phyloP scores from a whole-genome alignment of 768 basidiomycete genomes.

The Candolleomyces efflorescens region DNA sequence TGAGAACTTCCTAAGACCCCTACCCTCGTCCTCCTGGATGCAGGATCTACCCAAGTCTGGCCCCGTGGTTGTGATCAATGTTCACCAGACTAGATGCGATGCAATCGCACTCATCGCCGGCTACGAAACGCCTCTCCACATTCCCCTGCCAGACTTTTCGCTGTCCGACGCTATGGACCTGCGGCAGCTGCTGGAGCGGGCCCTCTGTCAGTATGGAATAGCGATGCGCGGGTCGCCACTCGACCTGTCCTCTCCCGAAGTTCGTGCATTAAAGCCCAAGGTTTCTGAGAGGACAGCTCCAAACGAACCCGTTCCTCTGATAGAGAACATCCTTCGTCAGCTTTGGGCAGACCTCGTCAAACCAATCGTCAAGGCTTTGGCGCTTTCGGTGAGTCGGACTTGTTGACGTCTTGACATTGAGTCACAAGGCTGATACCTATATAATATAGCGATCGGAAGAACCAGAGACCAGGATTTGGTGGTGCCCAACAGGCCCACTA shows the following conservation, averaged over 20 bases:
- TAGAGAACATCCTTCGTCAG: neutral
- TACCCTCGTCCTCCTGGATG: neutral
- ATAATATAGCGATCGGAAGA: neutral
- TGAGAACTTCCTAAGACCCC: slow-evolving; percentile 18
- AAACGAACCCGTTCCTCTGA: neutral
- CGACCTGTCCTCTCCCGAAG: neutral
- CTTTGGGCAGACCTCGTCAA: neutral
- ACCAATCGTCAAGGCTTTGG: slow-evolving; percentile 2
- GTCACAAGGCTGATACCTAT: neutral
- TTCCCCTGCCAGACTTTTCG: slow-evolving; percentile 1
- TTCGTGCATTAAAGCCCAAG: neutral
- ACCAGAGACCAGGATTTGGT: slow-evolving; percentile 2
- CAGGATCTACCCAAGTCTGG: slow-evolving; percentile 12
- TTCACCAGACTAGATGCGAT: slow-evolving; percentile 28
- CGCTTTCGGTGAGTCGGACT: neutral
- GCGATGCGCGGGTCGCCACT: neutral
- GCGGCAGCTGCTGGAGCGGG: neutral
- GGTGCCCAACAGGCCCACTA: slow-evolving; percentile 8
- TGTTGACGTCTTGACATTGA: neutral
- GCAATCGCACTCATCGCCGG: slow-evolving; percentile 27
- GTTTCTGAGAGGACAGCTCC: neutral
- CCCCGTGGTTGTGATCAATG: slow-evolving; percentile 35
- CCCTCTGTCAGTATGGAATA: neutral
- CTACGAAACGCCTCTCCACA: neutral
- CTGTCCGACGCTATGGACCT: neutral